phyloP scores from a whole-genome alignment of 306 rosid species.

The Pachyrhizus erosus region DNA sequence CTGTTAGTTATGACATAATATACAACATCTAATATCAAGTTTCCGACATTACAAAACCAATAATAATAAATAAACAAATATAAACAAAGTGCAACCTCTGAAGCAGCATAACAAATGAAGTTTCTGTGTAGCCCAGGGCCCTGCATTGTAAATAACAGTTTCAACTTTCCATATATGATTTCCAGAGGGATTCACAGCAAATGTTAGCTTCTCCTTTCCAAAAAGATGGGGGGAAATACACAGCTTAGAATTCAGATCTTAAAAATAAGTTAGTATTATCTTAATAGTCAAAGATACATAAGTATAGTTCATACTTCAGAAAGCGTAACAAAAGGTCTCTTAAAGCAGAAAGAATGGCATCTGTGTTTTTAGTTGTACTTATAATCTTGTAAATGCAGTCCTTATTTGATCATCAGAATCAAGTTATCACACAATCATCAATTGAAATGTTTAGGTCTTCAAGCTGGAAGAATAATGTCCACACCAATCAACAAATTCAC shows the following conservation, averaged over 20 bases:
- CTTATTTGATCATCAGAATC: slow-evolving; percentile 37
- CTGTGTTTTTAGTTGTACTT: neutral
- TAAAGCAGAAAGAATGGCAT: slow-evolving; percentile 22
- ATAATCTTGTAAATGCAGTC: neutral
- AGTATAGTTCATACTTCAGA: neutral
- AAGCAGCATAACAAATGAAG: slow-evolving; percentile 66
- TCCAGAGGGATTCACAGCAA: slow-evolving; percentile 6
- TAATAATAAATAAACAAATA: neutral
- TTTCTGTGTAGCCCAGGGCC: slow-evolving; percentile 66
- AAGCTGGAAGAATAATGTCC: slow-evolving; percentile 19
- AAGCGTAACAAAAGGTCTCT: neutral
- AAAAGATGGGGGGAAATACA: neutral
- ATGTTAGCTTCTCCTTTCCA: slow-evolving; percentile 8
- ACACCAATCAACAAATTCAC: slow-evolving; percentile 22
- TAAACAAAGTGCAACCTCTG: slow-evolving; percentile 56
- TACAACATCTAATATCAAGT: neutral
- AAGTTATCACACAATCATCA: slow-evolving; percentile 30
- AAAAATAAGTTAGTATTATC: neutral
- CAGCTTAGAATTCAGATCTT: neutral
- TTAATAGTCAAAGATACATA: neutral
- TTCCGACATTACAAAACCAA: slow-evolving; percentile 34
- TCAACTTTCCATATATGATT: slow-evolving; percentile 31
- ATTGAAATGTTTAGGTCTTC: slow-evolving; percentile 16
- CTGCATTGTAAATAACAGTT: slow-evolving; percentile 50
- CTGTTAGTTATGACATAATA: slow-evolving; percentile 51